These are phyloP conservation scores for Colletotrichum camelliae DNA, from an alignment of 2,329 filamentous ascomycete genomes.

Conservation along the genomic window DNA sequence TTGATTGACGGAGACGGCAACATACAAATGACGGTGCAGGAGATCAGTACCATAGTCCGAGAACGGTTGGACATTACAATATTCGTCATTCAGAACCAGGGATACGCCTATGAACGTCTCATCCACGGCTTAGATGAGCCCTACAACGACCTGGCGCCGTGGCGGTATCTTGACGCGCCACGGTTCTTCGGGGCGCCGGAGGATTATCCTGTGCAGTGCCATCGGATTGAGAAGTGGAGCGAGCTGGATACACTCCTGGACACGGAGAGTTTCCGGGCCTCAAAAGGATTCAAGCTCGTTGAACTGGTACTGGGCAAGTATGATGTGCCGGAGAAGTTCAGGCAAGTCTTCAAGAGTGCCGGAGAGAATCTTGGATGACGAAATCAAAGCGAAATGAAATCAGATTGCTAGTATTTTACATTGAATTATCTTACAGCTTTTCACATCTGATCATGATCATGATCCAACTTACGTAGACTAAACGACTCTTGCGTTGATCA, in stretches of 20 bases:
- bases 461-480: background rate
- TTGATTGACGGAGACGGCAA: slow-evolving; percentile 69
- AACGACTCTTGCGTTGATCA: background rate
- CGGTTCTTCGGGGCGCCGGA: slow-evolving; percentile 49
- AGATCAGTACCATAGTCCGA: slow-evolving; percentile 67
- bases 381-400: background rate
- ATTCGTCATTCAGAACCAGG: slow-evolving; percentile 64
- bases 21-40: slow-evolving; percentile 70
- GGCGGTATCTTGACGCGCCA: slow-evolving; percentile 55
- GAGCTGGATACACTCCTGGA: slow-evolving; percentile 40
- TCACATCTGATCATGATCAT: background rate
- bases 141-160: slow-evolving; percentile 62
- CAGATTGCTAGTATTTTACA: background rate
- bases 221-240: slow-evolving; percentile 43
- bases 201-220: slow-evolving; percentile 33
- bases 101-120: slow-evolving; percentile 63
- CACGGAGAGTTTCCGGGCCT: background rate
- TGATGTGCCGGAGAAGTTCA: background rate
- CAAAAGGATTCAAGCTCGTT: slow-evolving; percentile 33
- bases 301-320: slow-evolving; percentile 33
- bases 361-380: background rate
- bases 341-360: background rate
- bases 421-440: background rate
- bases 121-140: slow-evolving; percentile 59
- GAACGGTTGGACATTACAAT: slow-evolving; percentile 51